phyloP scores from a whole-genome alignment of 2,329 filamentous ascomycete species.

The Beauveria caledonica region DNA sequence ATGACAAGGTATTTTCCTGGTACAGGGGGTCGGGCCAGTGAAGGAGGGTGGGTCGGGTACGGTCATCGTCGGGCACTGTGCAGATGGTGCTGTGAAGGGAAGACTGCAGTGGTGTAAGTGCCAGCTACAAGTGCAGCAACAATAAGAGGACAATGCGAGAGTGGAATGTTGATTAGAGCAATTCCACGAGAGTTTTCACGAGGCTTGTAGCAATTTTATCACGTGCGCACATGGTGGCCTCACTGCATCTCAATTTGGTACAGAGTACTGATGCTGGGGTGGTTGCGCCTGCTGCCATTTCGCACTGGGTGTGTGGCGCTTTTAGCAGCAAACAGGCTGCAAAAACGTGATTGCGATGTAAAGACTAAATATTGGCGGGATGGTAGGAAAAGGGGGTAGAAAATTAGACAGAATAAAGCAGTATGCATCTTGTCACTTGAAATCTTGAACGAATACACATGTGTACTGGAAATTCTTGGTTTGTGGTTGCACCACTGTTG shows the following conservation, averaged over 20 bases:
- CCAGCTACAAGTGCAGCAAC: not conserved
- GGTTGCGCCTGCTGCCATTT: not conserved
- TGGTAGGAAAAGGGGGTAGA: not conserved
- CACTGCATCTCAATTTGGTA: not conserved
- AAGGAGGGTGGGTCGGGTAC: not conserved
- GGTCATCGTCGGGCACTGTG: not conserved
- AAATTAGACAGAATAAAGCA: not conserved
- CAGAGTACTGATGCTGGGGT: no score
- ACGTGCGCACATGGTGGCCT: not conserved
- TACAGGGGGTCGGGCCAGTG: not conserved
- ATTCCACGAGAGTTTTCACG: not conserved
- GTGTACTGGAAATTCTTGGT: not conserved
- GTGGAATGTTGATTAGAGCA: not conserved
- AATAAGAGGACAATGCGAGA: not conserved
- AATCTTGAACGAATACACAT: not conserved
- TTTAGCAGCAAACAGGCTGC: conserved; percentile 4
- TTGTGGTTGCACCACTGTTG: not conserved
- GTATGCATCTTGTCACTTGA: not conserved
- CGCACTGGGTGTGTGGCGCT: conserved; percentile 10
- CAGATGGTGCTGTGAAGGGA: not conserved
- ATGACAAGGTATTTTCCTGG: no score
- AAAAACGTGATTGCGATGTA: not conserved
- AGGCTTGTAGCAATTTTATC: not conserved
- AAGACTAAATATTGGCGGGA: not conserved
- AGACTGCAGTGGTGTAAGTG: not conserved